Evolutionary conservation across 2,329 filamentous ascomycete species (phyloP), one percentile per base, ranked within the genome.

Genomic region (Cercospora janseana): DNA sequence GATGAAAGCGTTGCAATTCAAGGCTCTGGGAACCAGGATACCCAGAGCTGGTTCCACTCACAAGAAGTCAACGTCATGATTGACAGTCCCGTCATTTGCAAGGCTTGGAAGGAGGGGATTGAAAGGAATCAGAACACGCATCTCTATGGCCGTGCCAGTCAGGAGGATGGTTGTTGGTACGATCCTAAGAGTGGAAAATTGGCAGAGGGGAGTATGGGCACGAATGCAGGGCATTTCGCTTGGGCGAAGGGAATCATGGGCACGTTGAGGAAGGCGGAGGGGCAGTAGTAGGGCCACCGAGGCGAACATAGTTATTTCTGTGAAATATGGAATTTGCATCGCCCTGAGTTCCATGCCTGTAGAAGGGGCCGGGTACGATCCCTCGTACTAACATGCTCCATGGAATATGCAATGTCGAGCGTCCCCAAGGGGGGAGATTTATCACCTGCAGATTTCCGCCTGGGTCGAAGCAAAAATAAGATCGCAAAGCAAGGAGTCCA

Each of bases 21-120:
- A 66, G 87, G 87, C 3, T 87, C 81, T 56, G 87, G 86, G 0
- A 92, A 91, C 62, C 84, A 90, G 65, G 87, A 92, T 60, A 90
- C 87, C 1, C 87, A 92, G 67, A 82, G 78, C 15, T 91, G 86
- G 82, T 90, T 78, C 58, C 87, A 92, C 63, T 83, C 79, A 47
- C 86, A 90, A 66, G 87, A 92, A 66, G 78, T 87, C 47, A 91
- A 92, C 58, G 68, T 91, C 18, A 81, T 92, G 78, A 69, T 90
- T 4, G 87, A 92, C 55, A 84, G 79, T 15, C 60, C 66, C 0
- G 66, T 74, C 1, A 71, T 90, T 0, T 89, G 86, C 59, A 64
- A 46, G 29, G 58, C 59, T 8, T 64, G 62, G 62, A 55, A 48
- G 5, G 56, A 58, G 8, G 56, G 51, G 2, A 51, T 58, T 29